Conservation (phyloP, 177 flowering plant species). For the Vitis hybrid region DNA sequence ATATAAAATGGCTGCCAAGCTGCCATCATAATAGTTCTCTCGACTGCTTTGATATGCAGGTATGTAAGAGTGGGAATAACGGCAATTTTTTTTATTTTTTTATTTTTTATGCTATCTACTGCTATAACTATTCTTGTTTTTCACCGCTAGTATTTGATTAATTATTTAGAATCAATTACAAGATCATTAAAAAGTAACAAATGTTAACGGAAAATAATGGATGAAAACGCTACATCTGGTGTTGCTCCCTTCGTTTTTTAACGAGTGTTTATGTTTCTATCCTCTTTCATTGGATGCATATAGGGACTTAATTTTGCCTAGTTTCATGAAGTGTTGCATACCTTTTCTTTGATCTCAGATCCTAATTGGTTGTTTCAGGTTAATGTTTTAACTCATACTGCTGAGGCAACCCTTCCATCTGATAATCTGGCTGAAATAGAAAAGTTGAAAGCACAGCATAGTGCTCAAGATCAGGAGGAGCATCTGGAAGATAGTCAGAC, state of each 20-base stretch:
- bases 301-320: too few species aligned
- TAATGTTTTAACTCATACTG: conserved; percentile 43
- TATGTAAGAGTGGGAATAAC: background rate
- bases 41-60: background rate
- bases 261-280: too few species aligned
- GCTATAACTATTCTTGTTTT: background rate
- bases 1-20: background rate
- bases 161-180: too few species aligned
- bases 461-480: conserved; percentile 34
- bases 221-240: too few species aligned
- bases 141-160: background rate
- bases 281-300: too few species aligned
- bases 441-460: conserved; percentile 23
- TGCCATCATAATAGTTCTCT: background rate
- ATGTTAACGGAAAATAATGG: too few species aligned
- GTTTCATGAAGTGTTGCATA: too few species aligned
- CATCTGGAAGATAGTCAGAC: conserved; percentile 7
- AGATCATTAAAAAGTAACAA: too few species aligned
- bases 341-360: background rate
- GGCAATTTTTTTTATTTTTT: background rate
- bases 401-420: conserved; percentile 17
- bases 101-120: background rate
- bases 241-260: too few species aligned
- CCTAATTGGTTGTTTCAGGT: conserved; percentile 29
- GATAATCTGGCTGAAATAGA: conserved; percentile 7